Conservation (phyloP, 2,329 filamentous ascomycete species). For the Beauveria sp. region DNA sequence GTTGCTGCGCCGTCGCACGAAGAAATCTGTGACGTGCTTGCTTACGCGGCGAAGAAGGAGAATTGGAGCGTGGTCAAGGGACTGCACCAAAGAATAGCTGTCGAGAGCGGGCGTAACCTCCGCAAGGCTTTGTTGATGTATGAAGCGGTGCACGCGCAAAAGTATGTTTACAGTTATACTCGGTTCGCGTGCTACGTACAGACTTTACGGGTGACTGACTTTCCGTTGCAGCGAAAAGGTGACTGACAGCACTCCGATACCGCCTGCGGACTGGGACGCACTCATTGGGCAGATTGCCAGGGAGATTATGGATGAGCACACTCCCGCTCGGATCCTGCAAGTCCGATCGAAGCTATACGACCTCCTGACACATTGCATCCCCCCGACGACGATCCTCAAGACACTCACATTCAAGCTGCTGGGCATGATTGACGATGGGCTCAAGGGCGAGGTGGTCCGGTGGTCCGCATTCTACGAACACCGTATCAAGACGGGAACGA, state of each 20-base stretch:
- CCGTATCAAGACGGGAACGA: conserved; percentile 80
- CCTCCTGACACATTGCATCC: conserved; percentile 92
- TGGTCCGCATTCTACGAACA: conserved; percentile 99
- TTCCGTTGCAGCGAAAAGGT: conserved; percentile 66
- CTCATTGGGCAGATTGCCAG: conserved; percentile 83
- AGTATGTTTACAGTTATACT: conserved; percentile 49
- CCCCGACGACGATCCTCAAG: conserved; percentile 87
- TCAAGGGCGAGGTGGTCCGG: conserved; percentile 87
- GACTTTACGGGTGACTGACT: conserved; percentile 22
- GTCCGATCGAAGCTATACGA: conserved; percentile 95
- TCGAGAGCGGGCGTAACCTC: conserved; percentile 84
- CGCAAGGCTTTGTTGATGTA: conserved; percentile 91
- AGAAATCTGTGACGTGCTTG: conserved; percentile 77
- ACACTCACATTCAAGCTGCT: conserved; percentile 92
- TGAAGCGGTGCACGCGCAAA: conserved; percentile 93
- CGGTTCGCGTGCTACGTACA: background rate
- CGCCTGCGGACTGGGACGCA: conserved; percentile 94
- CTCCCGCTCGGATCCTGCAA: conserved; percentile 78
- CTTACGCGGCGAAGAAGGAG: conserved; percentile 64
- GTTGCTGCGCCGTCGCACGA: conserved; percentile 81
- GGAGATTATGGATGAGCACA: conserved; percentile 88
- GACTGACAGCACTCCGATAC: conserved; percentile 78
- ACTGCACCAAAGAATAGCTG: conserved; percentile 77
- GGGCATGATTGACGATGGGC: conserved; percentile 72
- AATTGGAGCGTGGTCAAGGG: conserved; percentile 69